Evolutionary conservation across 805 yeast genomes (phyloP), one percentile per base, ranked within the genome.

Genomic region (Diddensiella santjacobensis): DNA sequence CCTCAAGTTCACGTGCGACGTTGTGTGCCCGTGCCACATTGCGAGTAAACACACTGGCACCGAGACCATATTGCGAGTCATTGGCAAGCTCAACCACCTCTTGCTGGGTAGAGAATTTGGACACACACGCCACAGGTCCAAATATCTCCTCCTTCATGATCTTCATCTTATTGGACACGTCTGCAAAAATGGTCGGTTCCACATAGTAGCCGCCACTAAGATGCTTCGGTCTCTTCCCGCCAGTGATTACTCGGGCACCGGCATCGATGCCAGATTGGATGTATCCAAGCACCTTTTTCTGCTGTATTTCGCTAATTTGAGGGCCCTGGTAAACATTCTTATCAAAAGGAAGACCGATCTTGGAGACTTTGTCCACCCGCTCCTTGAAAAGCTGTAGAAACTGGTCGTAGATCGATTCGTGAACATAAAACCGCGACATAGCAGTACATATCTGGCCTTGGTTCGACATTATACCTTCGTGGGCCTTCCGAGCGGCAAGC

Each of bases 381-480:
- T 64, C 63, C 58, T 72, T 73, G 64, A 86, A 79, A 56, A 75
- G 81, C 30, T 71, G 74, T 49, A 88, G 66, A 54, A 88, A 79
- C 67, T 83, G 75, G 55, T 90, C 96, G 70, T 90, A 87, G 58
- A 88, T 74, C 31, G 79, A 78, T 56, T 85, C 95, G 70, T 90
- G 96, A 51, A 90, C 84, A 66, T 87, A 86, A 56, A 89, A 72
- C 71, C 98, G 82, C 48, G 96, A 88, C 56, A 96, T 95, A 31
- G 96, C 97, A 64, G 89, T 84, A 72, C 98, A 90, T 50, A 87
- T 90, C 73, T 91, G 96, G 71, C 98, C 98, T 63, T 90, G 83
- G 77, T 90, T 90, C 78, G 79, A 87, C 77, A 83, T 87, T 63
- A 90, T 89, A 68, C 96, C 96, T 49, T 77, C 66, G 50, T 85